phyloP scores from a whole-genome alignment of 306 rosid species.

The Pyrus communis region DNA sequence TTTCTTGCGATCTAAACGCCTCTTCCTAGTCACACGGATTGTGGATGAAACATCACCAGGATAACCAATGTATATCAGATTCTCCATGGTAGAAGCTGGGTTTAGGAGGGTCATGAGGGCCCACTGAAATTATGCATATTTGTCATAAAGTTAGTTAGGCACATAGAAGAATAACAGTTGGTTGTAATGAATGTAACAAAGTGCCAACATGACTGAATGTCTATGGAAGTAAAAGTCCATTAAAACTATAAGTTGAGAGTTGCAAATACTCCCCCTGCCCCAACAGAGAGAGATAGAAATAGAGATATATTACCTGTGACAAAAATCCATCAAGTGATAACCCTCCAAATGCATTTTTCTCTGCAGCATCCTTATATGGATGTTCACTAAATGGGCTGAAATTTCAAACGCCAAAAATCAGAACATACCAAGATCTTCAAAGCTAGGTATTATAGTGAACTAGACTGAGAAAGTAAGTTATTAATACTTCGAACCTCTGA shows the following conservation, averaged over 20 bases:
- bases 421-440: slow-evolving; percentile 1
- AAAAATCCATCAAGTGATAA: slow-evolving; percentile 75
- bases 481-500: background rate
- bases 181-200: background rate
- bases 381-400: slow-evolving; percentile 72
- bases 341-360: slow-evolving; percentile 79
- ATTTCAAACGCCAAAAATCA: slow-evolving; percentile 14
- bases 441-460: background rate
- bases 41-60: slow-evolving; percentile 67
- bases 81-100: slow-evolving; percentile 76
- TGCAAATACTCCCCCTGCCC: background rate
- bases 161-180: background rate
- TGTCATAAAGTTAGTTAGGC: background rate
- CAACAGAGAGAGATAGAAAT: background rate
- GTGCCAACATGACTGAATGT: background rate
- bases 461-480: background rate
- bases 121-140: slow-evolving; percentile 55
- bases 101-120: slow-evolving; percentile 84
- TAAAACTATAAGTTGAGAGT: background rate
- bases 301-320: slow-evolving; percentile 30
- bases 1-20: slow-evolving; percentile 81
- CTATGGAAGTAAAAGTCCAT: background rate
- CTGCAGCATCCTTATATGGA: slow-evolving; percentile 69
- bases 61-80: slow-evolving; percentile 86
- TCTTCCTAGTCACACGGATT: slow-evolving; percentile 71